Conservation (phyloP, 257 asterid genomes). For the Orobanche coerulescens region DNA sequence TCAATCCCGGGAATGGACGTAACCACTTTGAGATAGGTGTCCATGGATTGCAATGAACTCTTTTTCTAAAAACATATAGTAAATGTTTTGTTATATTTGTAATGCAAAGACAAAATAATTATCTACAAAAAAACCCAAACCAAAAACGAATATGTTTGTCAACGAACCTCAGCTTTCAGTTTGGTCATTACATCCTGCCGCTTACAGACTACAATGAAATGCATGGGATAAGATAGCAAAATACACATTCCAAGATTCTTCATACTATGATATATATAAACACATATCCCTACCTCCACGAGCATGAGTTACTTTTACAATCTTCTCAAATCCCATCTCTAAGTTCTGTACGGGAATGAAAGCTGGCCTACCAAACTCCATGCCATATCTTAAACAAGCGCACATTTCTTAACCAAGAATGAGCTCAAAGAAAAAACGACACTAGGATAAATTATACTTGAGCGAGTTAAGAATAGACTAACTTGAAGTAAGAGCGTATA, state of each 20-base stretch:
- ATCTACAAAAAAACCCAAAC: background rate
- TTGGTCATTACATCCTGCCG: slow-evolving; percentile 66
- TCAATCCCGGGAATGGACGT: slow-evolving; percentile 89
- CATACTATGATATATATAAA: slow-evolving; percentile 14
- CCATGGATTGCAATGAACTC: slow-evolving; percentile 62
- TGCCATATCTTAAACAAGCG: slow-evolving; percentile 44
- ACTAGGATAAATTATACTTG: slow-evolving; percentile 8
- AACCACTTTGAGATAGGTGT: slow-evolving; percentile 63
- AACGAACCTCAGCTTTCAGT: slow-evolving; percentile 64
- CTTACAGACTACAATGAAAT: slow-evolving; percentile 59
- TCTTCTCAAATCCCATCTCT: slow-evolving; percentile 95
- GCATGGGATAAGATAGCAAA: background rate
- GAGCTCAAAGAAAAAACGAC: slow-evolving; percentile 15
- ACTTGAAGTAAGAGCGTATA: slow-evolving; percentile 71
- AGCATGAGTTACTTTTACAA: slow-evolving; percentile 77
- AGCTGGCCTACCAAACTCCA: slow-evolving; percentile 79
- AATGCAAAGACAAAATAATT: slow-evolving; percentile 1
- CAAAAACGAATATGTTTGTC: slow-evolving; percentile 1
- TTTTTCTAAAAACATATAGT: slow-evolving; percentile 56
- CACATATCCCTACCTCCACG: slow-evolving; percentile 61
- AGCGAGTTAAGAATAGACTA: slow-evolving; percentile 17
- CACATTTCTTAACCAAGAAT: slow-evolving; percentile 15
- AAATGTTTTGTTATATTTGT: slow-evolving; percentile 16
- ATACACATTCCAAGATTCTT: slow-evolving; percentile 8
- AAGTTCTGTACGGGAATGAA: slow-evolving; percentile 73